Base-by-base conservation (phyloP, 2,329 filamentous ascomycete species). In the Cryphonectria naterciae region DNA sequence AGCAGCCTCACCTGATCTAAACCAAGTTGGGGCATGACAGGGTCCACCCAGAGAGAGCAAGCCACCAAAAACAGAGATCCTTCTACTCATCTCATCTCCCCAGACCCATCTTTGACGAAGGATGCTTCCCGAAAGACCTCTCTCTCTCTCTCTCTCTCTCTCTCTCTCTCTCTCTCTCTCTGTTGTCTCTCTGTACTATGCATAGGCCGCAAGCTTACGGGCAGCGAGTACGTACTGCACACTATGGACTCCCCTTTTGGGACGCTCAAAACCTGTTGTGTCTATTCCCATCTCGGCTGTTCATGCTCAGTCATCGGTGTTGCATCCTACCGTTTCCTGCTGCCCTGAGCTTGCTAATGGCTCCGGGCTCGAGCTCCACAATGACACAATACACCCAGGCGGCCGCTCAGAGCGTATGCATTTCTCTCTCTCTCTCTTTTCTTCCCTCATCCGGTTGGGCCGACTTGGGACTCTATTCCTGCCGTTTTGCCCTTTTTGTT, bases 281-380 rank as follows among this genome's bases (percentile, higher is more conserved):
- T 61, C 67, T 68, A 68, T 68, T 68, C 67, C 67, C 58, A 54
- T 37, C 56, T 68, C 19, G 66, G 54, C 66, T 52, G 54, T 68
- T 52, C 41, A 62, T 49, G 54, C 56, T 62, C 56, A 54, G 35
- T 67, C 64, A 66, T 66, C 64, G 28, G 28, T n/a, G 54, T 10
- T 22, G 28, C 28, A 66, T 66, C 64, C 64, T 66, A 39, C 64
- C 63, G 63, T 49, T 22, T 49, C 41, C 43, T n/a, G 17, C 43
- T 65, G 63, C 63, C 63, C 63, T 15, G 10, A 10, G 10, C 61
- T 4, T 41, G 37, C 28, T 22, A 22, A n/a, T 37, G 35, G 35
- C 58, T 61, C 58, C 58, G 25, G 32, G 28, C n/a, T 37, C n/a
- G 46, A 65, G 43, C 49, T 67, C 43, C 49, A 61, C 66, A 68